These are phyloP conservation scores for Salicornia ramosissima DNA, from an alignment of 148 eudicot species.

Conservation along the genomic window DNA sequence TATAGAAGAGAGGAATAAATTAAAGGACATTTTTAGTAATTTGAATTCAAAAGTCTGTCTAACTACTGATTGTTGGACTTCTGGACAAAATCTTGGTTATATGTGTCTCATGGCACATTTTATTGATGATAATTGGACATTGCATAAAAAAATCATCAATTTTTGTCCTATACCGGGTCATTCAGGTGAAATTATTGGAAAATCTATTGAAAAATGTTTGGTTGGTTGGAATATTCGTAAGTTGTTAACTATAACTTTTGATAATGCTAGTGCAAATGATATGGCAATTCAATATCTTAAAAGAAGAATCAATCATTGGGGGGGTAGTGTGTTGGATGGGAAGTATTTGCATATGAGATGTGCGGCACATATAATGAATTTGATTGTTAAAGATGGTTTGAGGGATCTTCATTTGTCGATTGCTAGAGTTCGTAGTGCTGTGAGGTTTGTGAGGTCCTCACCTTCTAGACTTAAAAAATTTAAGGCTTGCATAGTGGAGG, in stretches of 20 bases:
- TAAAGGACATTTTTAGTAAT: not conserved
- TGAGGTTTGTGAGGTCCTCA: too few species aligned
- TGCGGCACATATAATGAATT: too few species aligned
- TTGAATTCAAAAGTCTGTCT: constrained; percentile 15
- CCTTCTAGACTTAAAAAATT: too few species aligned
- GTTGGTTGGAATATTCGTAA: constrained; percentile 6
- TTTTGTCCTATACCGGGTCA: constrained; percentile 16
- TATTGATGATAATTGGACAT: constrained; percentile 18
- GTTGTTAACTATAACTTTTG: constrained; percentile 5
- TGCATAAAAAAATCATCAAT: constrained; percentile 19
- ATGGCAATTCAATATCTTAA: constrained; percentile 1
- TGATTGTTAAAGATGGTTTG: constrained; percentile 1
- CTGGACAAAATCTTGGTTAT: constrained; percentile 9
- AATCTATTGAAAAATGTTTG: constrained; percentile 18
- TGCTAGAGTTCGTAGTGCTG: not conserved
- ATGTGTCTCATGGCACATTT: constrained; percentile 20
- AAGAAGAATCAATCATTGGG: not conserved
- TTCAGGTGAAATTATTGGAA: constrained; percentile 13
- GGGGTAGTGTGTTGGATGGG: constrained; percentile 6
- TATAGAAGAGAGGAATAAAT: constrained; percentile 5
- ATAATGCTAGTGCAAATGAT: too few species aligned
- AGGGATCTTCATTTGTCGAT: not conserved
- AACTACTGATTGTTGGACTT: constrained; percentile 22
- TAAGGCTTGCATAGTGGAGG: too few species aligned
- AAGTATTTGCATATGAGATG: constrained; percentile 16